Conservation (phyloP, 768 basidiomycete species). For the Podaxis carcinomalis region DNA sequence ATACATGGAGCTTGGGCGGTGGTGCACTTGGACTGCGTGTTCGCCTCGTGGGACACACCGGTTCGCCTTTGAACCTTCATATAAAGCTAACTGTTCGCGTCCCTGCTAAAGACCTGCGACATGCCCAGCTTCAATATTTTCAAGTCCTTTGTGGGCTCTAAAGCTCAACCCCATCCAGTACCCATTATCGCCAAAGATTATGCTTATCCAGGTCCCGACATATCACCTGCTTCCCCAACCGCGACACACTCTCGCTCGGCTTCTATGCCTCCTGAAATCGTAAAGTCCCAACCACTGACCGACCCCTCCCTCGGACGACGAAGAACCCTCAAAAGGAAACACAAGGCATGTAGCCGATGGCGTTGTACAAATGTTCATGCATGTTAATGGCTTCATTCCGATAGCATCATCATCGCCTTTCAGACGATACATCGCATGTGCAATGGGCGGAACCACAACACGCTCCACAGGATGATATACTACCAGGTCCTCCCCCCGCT, state of each 20-base stretch:
- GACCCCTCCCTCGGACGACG: slow-evolving; percentile 7
- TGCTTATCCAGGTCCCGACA: neutral
- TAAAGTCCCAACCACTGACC: slow-evolving; percentile 8
- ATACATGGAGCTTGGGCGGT: slow-evolving; percentile 6
- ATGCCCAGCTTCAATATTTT: slow-evolving; percentile 25
- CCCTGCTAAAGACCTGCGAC: slow-evolving; percentile 3
- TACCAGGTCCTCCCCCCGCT: slow-evolving; percentile 1
- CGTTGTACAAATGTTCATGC: neutral
- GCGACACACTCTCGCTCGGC: neutral
- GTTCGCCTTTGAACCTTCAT: neutral
- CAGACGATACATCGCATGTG: neutral
- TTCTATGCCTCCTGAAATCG: slow-evolving; percentile 9
- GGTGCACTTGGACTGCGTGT: slow-evolving; percentile 14
- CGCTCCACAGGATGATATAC: slow-evolving; percentile 2
- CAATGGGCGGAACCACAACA: slow-evolving; percentile 2
- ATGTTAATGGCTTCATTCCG: neutral
- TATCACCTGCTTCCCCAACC: neutral
- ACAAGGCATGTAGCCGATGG: neutral
- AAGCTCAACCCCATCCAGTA: neutral
- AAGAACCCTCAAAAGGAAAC: slow-evolving; percentile 7
- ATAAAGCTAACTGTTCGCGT: neutral
- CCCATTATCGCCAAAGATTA: slow-evolving; percentile 7
- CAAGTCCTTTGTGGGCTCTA: slow-evolving; percentile 15
- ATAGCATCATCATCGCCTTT: slow-evolving; percentile 2
- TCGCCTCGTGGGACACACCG: slow-evolving; percentile 11